Conservation (phyloP, 2,329 filamentous ascomycete genomes). For the Paracorniculantispora psalliotae region DNA sequence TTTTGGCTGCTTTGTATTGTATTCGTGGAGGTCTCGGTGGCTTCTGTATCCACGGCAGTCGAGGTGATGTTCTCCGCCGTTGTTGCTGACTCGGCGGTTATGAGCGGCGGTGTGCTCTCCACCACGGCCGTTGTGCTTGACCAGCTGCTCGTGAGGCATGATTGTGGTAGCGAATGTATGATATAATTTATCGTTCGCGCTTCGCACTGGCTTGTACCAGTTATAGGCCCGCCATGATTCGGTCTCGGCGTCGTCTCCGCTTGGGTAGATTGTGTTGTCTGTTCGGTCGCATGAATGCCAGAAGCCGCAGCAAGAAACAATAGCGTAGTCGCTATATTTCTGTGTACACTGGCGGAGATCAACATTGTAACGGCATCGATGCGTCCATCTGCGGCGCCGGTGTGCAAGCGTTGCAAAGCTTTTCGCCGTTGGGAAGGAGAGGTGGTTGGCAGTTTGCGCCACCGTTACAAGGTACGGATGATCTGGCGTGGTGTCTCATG, state of each 20-base stretch:
- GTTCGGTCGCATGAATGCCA: slow-evolving; percentile 1
- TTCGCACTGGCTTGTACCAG: slow-evolving; percentile 37
- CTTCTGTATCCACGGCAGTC: not conserved
- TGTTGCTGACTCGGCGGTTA: slow-evolving; percentile 13
- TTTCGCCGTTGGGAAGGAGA: not conserved
- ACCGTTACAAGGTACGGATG: slow-evolving; percentile 1
- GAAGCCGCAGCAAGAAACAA: not conserved
- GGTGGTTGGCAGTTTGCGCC: not conserved
- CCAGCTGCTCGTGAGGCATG: slow-evolving; percentile 66
- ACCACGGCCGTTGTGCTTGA: slow-evolving; percentile 25
- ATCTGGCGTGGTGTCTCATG: not conserved
- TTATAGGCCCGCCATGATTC: not conserved
- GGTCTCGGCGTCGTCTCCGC: slow-evolving; percentile 4
- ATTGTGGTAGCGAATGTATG: slow-evolving; percentile 70
- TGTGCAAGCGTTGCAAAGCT: not conserved
- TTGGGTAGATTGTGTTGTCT: not conserved
- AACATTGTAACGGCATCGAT: not conserved
- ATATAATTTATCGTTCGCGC: slow-evolving; percentile 74
- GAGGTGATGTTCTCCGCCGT: not conserved
- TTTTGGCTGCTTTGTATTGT: not conserved
- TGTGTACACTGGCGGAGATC: not conserved
- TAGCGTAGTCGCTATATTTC: not conserved
- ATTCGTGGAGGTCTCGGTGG: not conserved
- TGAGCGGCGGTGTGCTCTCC: slow-evolving; percentile 17
- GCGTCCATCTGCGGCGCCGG: not conserved